A percentile compares a stretch with the other conserved stretches of the same genome.
Evolutionary conservation across 257 asterid genomes (phyloP).

Genomic region (Linderniella brevidens): DNA sequence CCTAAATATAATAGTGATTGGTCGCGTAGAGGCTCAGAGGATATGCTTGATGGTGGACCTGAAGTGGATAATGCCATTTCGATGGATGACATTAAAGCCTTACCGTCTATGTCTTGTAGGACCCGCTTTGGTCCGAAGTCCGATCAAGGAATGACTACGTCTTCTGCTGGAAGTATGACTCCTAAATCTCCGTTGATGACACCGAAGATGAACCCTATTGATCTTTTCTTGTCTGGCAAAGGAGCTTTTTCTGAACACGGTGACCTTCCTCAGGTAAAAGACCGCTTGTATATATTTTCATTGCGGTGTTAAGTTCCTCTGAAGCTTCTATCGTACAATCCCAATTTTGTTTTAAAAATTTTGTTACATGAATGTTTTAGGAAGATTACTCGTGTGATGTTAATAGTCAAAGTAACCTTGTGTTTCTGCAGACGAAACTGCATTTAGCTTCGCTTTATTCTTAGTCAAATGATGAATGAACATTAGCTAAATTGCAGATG

Average conservation of each 20-base stretch:
- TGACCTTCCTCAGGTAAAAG: constrained; percentile 82
- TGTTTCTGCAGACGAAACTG: too few species aligned
- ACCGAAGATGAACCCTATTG: constrained; percentile 73
- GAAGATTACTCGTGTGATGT: too few species aligned
- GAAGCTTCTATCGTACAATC: not conserved
- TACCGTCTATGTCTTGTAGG: constrained; percentile 74
- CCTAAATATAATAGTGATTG: constrained; percentile 94
- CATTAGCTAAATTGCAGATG: constrained; percentile 38
- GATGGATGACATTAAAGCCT: constrained; percentile 70
- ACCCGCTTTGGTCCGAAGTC: constrained; percentile 93
- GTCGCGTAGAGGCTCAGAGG: constrained; percentile 97
- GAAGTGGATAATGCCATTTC: constrained; percentile 64
- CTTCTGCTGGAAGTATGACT: constrained; percentile 99
- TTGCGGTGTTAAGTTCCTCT: not conserved
- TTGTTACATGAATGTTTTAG: too few species aligned
- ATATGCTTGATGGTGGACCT: constrained; percentile 80
- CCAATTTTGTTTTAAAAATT: not conserved
- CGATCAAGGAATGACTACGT: constrained; percentile 94
- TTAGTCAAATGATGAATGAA: not conserved
- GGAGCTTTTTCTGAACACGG: constrained; percentile 91
- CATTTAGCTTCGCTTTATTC: not conserved
- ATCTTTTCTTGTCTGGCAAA: constrained; percentile 67
- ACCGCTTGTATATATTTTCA: constrained; percentile 9
- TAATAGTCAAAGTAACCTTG: too few species aligned
- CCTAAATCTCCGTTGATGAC: constrained; percentile 93